Percentiles rank a stretch among this genome's conserved stretches.
Conservation (phyloP, 2,329 filamentous ascomycete species). For the Trichophyton equinum region DNA sequence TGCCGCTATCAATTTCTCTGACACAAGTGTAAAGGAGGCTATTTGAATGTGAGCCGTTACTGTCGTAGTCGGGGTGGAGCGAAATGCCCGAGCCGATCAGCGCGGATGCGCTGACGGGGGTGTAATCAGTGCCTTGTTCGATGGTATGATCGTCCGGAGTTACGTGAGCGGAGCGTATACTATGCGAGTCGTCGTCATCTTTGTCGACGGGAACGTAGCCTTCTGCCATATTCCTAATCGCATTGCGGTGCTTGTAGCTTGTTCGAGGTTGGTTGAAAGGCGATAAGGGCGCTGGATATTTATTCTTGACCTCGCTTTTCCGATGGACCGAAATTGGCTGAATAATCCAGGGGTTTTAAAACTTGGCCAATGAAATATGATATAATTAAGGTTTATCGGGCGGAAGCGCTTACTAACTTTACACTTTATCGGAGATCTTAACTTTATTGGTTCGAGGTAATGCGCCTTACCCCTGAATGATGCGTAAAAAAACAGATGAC, state of each 20-base stretch:
- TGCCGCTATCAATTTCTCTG: neutral
- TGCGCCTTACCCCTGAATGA: neutral
- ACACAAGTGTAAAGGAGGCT: neutral
- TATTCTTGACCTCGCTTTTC: neutral
- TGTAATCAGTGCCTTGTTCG: neutral
- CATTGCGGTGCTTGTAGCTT: neutral
- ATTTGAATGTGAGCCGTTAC: neutral
- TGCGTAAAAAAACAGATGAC: neutral
- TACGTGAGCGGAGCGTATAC: neutral
- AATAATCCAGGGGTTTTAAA: neutral
- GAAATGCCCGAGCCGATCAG: neutral
- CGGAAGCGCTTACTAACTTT: neutral
- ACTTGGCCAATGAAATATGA: neutral
- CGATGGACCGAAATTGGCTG: neutral
- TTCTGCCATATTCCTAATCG: conserved; percentile 8
- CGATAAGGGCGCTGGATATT: neutral
- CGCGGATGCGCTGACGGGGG: neutral
- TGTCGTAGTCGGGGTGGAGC: neutral
- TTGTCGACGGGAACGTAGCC: conserved; percentile 14
- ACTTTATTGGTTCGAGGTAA: neutral
- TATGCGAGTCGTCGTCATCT: conserved; percentile 10
- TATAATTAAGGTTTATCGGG: neutral
- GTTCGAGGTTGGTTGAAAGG: neutral
- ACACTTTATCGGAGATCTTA: neutral
- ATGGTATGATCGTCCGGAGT: neutral